Evolutionary conservation across 768 basidiomycete species (phyloP).

Genomic region (Wakefieldia striispora): DNA sequence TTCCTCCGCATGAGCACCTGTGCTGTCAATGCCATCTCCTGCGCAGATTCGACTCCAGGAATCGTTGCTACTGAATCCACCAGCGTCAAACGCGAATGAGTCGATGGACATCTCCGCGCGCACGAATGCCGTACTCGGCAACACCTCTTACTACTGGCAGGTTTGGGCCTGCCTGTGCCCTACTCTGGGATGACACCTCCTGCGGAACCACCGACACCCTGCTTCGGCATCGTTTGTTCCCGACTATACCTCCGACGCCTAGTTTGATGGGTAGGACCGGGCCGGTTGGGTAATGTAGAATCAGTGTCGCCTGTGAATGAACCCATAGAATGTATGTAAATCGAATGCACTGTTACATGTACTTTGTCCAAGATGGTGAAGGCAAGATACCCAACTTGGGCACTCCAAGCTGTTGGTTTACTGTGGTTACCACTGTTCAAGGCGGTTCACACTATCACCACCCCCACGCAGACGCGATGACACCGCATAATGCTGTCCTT

Average conservation of each 20-base stretch:
- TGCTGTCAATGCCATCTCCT: conserved; percentile 63
- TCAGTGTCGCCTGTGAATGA: neutral
- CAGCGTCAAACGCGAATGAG: conserved; percentile 67
- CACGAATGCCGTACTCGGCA: conserved; percentile 42
- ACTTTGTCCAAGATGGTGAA: no score
- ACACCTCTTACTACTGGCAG: conserved; percentile 35
- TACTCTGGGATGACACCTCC: conserved; percentile 22
- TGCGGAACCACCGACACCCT: neutral
- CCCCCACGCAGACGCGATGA: neutral
- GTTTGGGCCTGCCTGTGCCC: conserved; percentile 28
- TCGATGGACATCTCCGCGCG: conserved; percentile 59
- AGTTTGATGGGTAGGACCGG: conserved; percentile 17
- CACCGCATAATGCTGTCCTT: conserved; percentile 50
- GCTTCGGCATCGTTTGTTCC: conserved; percentile 34
- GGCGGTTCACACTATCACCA: no score
- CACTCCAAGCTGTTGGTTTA: no score
- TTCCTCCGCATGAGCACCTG: conserved; percentile 62
- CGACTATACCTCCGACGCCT: conserved; percentile 24
- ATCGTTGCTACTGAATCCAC: conserved; percentile 66
- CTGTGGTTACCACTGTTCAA: no score
- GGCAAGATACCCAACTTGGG: no score
- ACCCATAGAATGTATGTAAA: neutral
- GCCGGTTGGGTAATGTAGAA: neutral
- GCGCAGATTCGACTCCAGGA: conserved; percentile 47
- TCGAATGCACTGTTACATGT: no score